Evolutionary conservation across 257 asterid species (phyloP).

Genomic region (Gentiana straminea): DNA sequence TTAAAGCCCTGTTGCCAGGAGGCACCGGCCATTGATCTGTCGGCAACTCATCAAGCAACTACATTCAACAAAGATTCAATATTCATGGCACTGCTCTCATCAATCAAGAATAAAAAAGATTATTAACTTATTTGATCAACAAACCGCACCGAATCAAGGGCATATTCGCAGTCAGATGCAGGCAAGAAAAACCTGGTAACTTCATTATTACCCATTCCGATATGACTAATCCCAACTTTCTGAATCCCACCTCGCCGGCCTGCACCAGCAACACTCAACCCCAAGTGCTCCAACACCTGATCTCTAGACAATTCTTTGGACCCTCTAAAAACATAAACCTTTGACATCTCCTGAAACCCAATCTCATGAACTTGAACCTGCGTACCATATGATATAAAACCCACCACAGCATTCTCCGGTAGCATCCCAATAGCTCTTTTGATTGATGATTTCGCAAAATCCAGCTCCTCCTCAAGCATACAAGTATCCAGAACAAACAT

Average conservation of each 20-base stretch:
- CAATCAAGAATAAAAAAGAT: neutral
- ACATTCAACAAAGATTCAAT: slow-evolving; percentile 8
- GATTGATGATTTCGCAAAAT: slow-evolving; percentile 67
- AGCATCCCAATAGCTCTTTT: slow-evolving; percentile 80
- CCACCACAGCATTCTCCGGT: slow-evolving; percentile 93
- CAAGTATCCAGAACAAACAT: slow-evolving; percentile 87
- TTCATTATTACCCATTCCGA: slow-evolving; percentile 26
- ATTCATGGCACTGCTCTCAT: too few relatives aligned
- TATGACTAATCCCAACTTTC: slow-evolving; percentile 49
- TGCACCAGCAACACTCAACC: slow-evolving; percentile 27
- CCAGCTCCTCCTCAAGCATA: slow-evolving; percentile 89
- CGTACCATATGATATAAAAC: slow-evolving; percentile 85
- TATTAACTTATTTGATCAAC: neutral
- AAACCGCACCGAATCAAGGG: slow-evolving; percentile 50
- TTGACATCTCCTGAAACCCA: slow-evolving; percentile 79
- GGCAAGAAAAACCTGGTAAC: slow-evolving; percentile 72
- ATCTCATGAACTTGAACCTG: slow-evolving; percentile 96
- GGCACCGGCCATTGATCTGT: slow-evolving; percentile 83
- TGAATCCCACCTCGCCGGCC: slow-evolving; percentile 43
- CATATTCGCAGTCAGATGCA: slow-evolving; percentile 84
- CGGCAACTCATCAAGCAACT: slow-evolving; percentile 88
- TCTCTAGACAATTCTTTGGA: slow-evolving; percentile 70
- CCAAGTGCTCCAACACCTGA: slow-evolving; percentile 90
- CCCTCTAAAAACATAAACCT: slow-evolving; percentile 85
- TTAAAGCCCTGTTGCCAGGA: slow-evolving; percentile 64